A percentile compares a stretch with the other conserved stretches of the same genome.
These are phyloP conservation scores for Crithidia mellificae DNA, from an alignment of 208 protist species.

Conservation along the genomic window DNA sequence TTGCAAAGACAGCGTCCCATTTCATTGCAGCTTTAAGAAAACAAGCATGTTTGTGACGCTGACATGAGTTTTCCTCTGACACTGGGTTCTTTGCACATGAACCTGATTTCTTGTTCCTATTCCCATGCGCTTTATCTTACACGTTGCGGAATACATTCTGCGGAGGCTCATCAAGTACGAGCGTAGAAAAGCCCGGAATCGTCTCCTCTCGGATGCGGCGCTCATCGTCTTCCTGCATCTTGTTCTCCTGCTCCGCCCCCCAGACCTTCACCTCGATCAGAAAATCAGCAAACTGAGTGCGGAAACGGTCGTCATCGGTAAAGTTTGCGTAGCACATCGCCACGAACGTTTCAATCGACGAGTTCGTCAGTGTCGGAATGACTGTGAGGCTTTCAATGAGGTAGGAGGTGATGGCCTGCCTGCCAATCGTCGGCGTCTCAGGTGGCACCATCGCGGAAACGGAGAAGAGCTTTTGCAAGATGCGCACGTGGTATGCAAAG, in stretches of 20 bases:
- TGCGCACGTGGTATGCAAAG: slow-evolving; percentile 71
- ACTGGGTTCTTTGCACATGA: no score
- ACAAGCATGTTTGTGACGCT: no score
- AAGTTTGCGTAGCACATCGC: slow-evolving; percentile 50
- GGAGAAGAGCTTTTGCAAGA: slow-evolving; percentile 74
- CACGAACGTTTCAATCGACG: slow-evolving; percentile 60
- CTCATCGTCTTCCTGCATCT: slow-evolving; percentile 70
- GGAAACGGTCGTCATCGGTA: slow-evolving; percentile 45
- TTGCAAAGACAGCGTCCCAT: no score
- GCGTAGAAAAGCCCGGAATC: slow-evolving; percentile 54
- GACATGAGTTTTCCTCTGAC: no score
- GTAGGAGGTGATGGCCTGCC: slow-evolving; percentile 53
- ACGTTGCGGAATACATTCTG: slow-evolving; percentile 5
- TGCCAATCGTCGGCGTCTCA: slow-evolving; percentile 55
- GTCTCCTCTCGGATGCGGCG: slow-evolving; percentile 47
- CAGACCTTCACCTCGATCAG: slow-evolving; percentile 85
- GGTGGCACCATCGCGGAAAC: slow-evolving; percentile 63
- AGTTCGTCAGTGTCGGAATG: slow-evolving; percentile 67
- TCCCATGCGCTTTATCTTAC: no score
- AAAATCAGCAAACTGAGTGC: slow-evolving; percentile 71
- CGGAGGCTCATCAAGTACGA: slow-evolving; percentile 24
- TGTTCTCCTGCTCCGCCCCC: slow-evolving; percentile 87
- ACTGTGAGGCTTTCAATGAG: slow-evolving; percentile 54
- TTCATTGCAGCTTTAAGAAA: no score
- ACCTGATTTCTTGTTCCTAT: no score